Conservation (phyloP, 495 filamentous ascomycete genomes). For the Hypoxylon crocopeplum region DNA sequence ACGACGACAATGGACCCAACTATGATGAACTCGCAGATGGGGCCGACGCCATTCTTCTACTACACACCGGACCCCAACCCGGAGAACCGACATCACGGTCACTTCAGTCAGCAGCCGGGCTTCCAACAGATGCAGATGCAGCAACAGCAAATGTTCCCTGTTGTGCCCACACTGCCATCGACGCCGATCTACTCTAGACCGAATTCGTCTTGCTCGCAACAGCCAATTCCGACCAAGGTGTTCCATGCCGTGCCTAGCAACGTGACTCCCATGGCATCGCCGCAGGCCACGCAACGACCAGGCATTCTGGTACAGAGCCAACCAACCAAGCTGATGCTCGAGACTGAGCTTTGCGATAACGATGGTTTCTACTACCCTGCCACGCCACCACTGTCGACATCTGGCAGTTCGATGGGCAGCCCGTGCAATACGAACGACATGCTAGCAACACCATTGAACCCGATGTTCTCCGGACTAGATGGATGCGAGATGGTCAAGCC, state of each 20-base stretch:
- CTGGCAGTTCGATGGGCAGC: constrained; percentile 85
- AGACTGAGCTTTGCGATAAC: constrained; percentile 73
- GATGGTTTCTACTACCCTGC: constrained; percentile 81
- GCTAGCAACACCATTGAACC: constrained; percentile 82
- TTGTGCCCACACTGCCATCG: constrained; percentile 62
- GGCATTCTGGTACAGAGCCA: constrained; percentile 74
- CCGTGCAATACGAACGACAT: constrained; percentile 75
- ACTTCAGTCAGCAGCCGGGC: constrained; percentile 79
- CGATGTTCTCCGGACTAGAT: constrained; percentile 76
- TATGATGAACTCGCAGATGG: constrained; percentile 64
- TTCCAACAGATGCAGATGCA: constrained; percentile 50
- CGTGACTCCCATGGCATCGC: constrained; percentile 80
- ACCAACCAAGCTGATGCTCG: constrained; percentile 75
- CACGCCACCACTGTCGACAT: constrained; percentile 86
- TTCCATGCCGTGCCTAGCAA: constrained; percentile 62
- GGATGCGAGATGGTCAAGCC: constrained; percentile 83
- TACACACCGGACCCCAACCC: constrained; percentile 80
- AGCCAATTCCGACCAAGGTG: constrained; percentile 67
- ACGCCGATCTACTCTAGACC: constrained; percentile 78
- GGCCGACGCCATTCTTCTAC: constrained; percentile 87
- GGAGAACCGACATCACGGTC: constrained; percentile 79
- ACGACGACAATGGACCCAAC: constrained; percentile 51
- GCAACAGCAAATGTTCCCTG: constrained; percentile 59
- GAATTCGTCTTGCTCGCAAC: constrained; percentile 66
- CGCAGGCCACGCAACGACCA: constrained; percentile 78